phyloP scores from a whole-genome alignment of 2,329 filamentous ascomycete species.

The Pleomassaria siparia region DNA sequence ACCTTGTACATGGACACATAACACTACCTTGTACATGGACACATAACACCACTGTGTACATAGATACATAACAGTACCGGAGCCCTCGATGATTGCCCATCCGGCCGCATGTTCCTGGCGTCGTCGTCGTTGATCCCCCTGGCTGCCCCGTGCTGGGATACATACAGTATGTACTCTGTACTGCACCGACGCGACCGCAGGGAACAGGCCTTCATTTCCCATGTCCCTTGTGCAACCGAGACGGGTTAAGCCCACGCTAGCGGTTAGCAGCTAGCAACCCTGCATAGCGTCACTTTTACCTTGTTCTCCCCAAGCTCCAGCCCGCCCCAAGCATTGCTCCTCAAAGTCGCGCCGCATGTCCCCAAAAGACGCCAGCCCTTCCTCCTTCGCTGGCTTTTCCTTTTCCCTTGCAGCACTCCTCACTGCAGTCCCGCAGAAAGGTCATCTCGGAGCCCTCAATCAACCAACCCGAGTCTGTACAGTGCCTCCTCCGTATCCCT shows the following conservation, averaged over 20 bases:
- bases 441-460: slow-evolving; percentile 36
- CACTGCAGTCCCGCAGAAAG: slow-evolving; percentile 41
- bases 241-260: slow-evolving; percentile 34
- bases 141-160: slow-evolving; percentile 23
- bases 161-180: slow-evolving; percentile 20
- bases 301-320: slow-evolving; percentile 34
- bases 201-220: slow-evolving; percentile 36
- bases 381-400: slow-evolving; percentile 19
- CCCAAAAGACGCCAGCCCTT: slow-evolving; percentile 38
- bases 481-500: slow-evolving; percentile 22
- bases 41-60: neutral
- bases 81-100: neutral
- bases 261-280: too few relatives aligned
- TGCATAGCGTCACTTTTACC: slow-evolving; percentile 33
- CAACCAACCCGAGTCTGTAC: slow-evolving; percentile 25
- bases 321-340: slow-evolving; percentile 26
- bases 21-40: too few relatives aligned
- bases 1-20: too few relatives aligned
- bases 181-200: slow-evolving; percentile 29
- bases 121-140: slow-evolving; percentile 24
- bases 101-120: slow-evolving; percentile 17
- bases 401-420: slow-evolving; percentile 39
- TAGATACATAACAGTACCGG: neutral
- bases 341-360: slow-evolving; percentile 28
- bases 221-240: slow-evolving; percentile 38